Evolutionary conservation across 305 asterid genomes (phyloP), one percentile per base, ranked within the genome.

Genomic region (Solanum chacoense): DNA sequence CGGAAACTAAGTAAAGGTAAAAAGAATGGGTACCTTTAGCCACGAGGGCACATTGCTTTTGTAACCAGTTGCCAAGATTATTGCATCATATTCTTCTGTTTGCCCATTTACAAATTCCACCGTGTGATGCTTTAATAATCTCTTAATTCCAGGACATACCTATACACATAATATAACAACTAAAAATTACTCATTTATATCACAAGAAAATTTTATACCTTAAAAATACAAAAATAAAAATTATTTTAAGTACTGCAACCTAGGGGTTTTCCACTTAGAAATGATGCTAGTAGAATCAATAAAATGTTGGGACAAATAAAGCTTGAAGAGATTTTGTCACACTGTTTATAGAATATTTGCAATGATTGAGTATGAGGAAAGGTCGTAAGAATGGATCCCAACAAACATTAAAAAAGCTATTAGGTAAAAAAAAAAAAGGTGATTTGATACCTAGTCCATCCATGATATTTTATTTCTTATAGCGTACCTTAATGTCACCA

Each of bases 11-110:
- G 32, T 11, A 69, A 36, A 45, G 31, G 20, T 34, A 63, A 34
- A 32, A 16, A 28, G 63, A 40, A 72, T 37, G 86, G 31, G 37
- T 89, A 96, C 99, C 99, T 95, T 95, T 89, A 96, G 91, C 98
- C 98, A 96, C 90, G 91, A 90, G 20, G 99, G 98, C 59, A 96
- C 99, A 88, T 96, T 96, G 95, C 99, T 96, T 93, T 91, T 94
- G 92, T 96, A 96, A 80, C 99, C 99, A 32, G 99, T 96, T 91
- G 99, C 99, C 10, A 96, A 89, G 88, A 96, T 91, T 89, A 96
- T 94, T 85, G 98, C 95, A 80, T 95, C 99, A 85, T 93, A 95
- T 11, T 91, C 87, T 89, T 95, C 97, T 71, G 26, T 91, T 90
- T 91, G 89, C 35, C 98, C 99, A 88, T 95, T 94, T 90, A 89